Base-by-base conservation (phyloP, 2,329 filamentous ascomycete genomes). In the Colletotrichum coccodes region DNA sequence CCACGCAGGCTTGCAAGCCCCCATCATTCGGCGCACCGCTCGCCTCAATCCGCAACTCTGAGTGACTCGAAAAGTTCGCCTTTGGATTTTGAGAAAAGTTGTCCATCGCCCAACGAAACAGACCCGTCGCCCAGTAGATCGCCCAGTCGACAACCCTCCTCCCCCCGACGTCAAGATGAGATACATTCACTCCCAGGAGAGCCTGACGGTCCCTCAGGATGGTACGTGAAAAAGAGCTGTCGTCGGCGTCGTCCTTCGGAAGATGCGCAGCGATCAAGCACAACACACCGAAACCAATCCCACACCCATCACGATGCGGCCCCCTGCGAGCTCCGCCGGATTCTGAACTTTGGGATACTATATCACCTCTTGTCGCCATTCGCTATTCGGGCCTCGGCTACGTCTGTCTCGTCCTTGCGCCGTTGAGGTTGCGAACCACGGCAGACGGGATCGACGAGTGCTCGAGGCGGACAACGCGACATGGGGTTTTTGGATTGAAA, bases 161-260 rank as follows among this genome's bases (percentile, higher is more conserved):
- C 79, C 57, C 81, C 82, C 81, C 79, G 83, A 83, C 85, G 86
- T 87, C 92, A 98, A 93, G 87, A 98, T 98, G 96, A 97, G 93
- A 90, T 98, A 98, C 94, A 97, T 99, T 89, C 94, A 98, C 91
- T 97, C 94, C 82, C 90, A 95, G 88, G 95, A 99, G 91, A 89
- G 90, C 87, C 90, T 99, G 87, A 90, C 91, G 81, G 94, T 99
- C 86, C 96, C 97, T 81, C 94, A 98, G 85, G 94, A 95, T 89
- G 94, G 94, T 97, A 91, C 87, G 94, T 93, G 78, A 74, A 72
- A 75, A 49, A 73, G 72, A 75, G 57, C 71, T 28, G 36, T 56
- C 60, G 46, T 50, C 32, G 38, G 58, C 34, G 47, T 64, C 53
- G 38, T 56, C 34, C n/a, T 40, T 54, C 21, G 34, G 28, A 40